phyloP scores from a whole-genome alignment of 2,329 filamentous ascomycete species.

The Pseudogymnoascus sp. region DNA sequence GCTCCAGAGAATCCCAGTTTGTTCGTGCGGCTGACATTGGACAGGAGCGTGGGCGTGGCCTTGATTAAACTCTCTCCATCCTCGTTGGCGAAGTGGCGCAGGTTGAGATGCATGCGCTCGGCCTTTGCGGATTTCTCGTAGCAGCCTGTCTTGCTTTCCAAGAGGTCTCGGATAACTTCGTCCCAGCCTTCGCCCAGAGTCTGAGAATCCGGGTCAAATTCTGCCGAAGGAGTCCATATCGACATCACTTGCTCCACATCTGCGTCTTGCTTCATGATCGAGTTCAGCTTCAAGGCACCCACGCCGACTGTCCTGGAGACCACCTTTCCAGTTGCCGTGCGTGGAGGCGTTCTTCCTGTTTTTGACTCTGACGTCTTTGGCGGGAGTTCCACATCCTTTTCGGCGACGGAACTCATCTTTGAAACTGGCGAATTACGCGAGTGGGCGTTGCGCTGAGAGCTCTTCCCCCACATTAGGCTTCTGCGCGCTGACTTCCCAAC shows the following conservation, averaged over 20 bases:
- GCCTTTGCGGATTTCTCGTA: constrained; percentile 66
- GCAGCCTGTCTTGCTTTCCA: constrained; percentile 62
- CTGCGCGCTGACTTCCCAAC: constrained; percentile 48
- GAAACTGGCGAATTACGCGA: constrained; percentile 37
- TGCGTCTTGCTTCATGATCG: constrained; percentile 60
- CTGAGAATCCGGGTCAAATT: constrained; percentile 42
- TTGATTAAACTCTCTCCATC: constrained; percentile 77
- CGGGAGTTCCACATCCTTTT: constrained; percentile 10
- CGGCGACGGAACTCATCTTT: constrained; percentile 44
- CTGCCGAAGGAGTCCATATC: constrained; percentile 62
- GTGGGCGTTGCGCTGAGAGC: constrained; percentile 44
- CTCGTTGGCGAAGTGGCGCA: constrained; percentile 67
- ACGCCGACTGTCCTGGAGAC: constrained; percentile 66
- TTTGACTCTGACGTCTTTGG: not conserved
- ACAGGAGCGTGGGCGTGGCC: constrained; percentile 77
- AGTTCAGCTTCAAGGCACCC: constrained; percentile 68
- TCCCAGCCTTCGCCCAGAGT: constrained; percentile 61
- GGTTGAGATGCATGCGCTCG: constrained; percentile 69
- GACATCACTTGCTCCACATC: constrained; percentile 68
- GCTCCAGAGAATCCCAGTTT: constrained; percentile 93
- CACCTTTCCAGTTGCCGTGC: constrained; percentile 41
- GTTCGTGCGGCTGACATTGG: constrained; percentile 69
- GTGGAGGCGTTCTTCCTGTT: constrained; percentile 33
- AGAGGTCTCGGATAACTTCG: constrained; percentile 61
- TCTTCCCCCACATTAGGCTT: constrained; percentile 63